A percentile compares a stretch with the other conserved stretches of the same genome.
phyloP scores from a whole-genome alignment of 2,329 filamentous ascomycete species.

The Penicillium occitanis region DNA sequence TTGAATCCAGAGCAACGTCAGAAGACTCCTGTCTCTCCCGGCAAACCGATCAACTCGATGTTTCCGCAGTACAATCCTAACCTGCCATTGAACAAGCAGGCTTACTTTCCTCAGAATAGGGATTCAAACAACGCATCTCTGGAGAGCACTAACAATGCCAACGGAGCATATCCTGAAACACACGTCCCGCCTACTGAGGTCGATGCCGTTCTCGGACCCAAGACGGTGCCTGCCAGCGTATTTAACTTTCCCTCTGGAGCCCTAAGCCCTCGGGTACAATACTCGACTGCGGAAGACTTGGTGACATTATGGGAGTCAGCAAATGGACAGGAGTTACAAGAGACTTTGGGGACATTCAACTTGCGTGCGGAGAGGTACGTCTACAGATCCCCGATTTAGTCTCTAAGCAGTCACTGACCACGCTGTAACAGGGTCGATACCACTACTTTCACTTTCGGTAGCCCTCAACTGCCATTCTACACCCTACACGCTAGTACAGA shows the following conservation, averaged over 20 bases:
- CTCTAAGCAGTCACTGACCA: conserved; percentile 23
- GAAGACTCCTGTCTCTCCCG: conserved; percentile 31
- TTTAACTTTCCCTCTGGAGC: conserved; percentile 42
- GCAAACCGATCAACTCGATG: conserved; percentile 46
- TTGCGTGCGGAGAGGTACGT: conserved; percentile 44
- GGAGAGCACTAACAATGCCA: conserved; percentile 26
- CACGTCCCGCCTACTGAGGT: conserved; percentile 31
- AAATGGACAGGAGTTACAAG: conserved; percentile 43
- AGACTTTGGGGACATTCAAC: conserved; percentile 37
- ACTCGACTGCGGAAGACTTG: conserved; percentile 43
- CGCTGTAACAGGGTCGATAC: conserved; percentile 35
- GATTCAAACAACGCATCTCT: conserved; percentile 21
- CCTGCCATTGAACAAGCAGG: conserved; percentile 38
- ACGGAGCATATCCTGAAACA: conserved; percentile 24
- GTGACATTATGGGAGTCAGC: conserved; percentile 47
- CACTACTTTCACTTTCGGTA: conserved; percentile 46
- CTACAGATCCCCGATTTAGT: neutral
- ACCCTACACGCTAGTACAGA: conserved; percentile 45
- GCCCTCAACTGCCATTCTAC: conserved; percentile 45
- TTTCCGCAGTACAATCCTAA: conserved; percentile 47
- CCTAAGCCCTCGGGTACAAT: conserved; percentile 36
- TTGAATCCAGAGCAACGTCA: conserved; percentile 1
- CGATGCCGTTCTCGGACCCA: conserved; percentile 38
- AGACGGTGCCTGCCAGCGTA: conserved; percentile 45
- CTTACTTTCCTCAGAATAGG: conserved; percentile 34